Conservation (phyloP, 2,329 filamentous ascomycete species). For the Metarhizium guizhouense region DNA sequence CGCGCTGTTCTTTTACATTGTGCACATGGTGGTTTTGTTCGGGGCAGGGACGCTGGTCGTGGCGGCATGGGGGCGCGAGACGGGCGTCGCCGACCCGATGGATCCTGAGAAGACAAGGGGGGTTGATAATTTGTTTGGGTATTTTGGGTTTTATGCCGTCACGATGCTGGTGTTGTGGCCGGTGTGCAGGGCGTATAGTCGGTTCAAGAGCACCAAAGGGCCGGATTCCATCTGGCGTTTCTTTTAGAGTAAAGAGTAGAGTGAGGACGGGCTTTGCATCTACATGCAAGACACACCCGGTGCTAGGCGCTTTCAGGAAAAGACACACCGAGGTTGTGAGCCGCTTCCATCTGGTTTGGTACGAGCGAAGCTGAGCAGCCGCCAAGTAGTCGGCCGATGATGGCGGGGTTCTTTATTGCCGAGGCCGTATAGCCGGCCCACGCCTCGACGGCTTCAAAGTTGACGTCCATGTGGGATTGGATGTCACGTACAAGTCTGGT, state of each 20-base stretch:
- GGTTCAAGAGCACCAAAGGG: constrained; percentile 31
- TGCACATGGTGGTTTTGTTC: constrained; percentile 27
- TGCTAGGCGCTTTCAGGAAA: too few species aligned
- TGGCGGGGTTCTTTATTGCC: background rate
- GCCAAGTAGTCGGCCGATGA: background rate
- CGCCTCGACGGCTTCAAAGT: background rate
- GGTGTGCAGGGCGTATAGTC: constrained; percentile 30
- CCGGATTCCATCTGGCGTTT: constrained; percentile 37
- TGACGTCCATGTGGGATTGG: background rate
- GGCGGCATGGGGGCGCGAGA: constrained; percentile 24
- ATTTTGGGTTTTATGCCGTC: constrained; percentile 26
- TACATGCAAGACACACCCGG: too few species aligned
- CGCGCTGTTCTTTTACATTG: constrained; percentile 36
- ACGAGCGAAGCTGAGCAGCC: background rate
- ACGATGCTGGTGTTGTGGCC: constrained; percentile 31
- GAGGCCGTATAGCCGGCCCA: background rate
- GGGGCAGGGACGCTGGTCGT: constrained; percentile 16
- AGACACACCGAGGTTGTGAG: too few species aligned
- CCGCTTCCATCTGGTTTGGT: background rate
- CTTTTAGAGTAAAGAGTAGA: constrained; percentile 20
- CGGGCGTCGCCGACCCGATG: constrained; percentile 16
- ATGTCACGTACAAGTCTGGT: too few species aligned
- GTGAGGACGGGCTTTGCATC: too few species aligned
- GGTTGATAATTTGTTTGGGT: constrained; percentile 28
- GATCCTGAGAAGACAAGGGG: constrained; percentile 17